A percentile compares a stretch with the other conserved stretches of the same genome.
Conservation (phyloP, 169 alveolate genomes). For the Cryptosporidium parvum region DNA sequence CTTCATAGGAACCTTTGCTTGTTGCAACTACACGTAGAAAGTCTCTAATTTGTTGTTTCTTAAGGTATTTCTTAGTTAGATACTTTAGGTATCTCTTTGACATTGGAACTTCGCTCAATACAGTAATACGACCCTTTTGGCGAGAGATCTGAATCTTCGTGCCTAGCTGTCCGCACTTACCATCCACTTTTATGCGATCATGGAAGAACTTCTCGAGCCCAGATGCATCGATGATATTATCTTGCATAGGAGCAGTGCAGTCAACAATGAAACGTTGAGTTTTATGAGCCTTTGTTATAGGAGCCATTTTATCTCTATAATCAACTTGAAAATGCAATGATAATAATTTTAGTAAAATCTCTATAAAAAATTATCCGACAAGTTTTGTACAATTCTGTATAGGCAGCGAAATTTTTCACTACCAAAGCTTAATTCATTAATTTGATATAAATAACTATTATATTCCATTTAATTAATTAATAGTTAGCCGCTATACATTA, state of each 20-base stretch:
- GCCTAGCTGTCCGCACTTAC: constrained; percentile 96
- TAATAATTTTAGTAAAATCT: neutral
- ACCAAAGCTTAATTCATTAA: neutral
- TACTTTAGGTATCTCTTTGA: constrained; percentile 98
- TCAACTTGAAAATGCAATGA: neutral
- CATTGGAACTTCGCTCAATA: constrained; percentile 95
- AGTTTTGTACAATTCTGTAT: neutral
- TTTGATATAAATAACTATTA: neutral
- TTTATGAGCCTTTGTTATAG: constrained; percentile 38
- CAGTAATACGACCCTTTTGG: constrained; percentile 91
- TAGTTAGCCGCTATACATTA: constrained; percentile 26
- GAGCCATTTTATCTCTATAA: constrained; percentile 41
- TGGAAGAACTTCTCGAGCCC: constrained; percentile 94
- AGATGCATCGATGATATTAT: constrained; percentile 90
- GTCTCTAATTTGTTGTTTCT: constrained; percentile 97
- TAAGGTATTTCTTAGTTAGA: constrained; percentile 97
- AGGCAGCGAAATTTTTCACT: neutral
- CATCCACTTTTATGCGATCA: constrained; percentile 94
- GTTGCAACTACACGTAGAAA: constrained; percentile 97
- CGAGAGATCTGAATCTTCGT: constrained; percentile 90
- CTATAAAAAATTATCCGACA: neutral
- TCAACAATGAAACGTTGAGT: constrained; percentile 82
- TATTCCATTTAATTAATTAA: neutral
- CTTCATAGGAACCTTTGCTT: constrained; percentile 91
- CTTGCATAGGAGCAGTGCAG: constrained; percentile 94